Evolutionary conservation across 176 grass and related monocot species (phyloP).

Genomic region (Bromus sterilis): DNA sequence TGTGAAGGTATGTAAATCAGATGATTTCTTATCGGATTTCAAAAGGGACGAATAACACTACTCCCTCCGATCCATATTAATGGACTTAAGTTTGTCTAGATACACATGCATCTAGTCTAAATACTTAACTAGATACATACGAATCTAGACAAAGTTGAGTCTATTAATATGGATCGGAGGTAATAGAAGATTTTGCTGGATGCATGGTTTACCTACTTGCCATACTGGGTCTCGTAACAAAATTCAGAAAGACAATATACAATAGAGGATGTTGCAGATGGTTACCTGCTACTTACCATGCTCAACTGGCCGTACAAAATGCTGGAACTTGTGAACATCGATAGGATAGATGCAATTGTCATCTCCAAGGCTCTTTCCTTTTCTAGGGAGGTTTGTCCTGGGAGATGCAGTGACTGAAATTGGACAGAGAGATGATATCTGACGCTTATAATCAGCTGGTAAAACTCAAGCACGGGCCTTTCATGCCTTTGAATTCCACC

Average conservation of each 20-base stretch:
- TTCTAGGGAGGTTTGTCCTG: background rate
- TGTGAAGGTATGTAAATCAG: background rate
- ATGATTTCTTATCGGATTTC: background rate
- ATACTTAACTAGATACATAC: no score
- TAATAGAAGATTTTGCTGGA: background rate
- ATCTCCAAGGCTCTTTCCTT: background rate
- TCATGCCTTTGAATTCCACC: background rate
- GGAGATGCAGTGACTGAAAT: background rate
- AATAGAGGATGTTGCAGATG: slow-evolving; percentile 11
- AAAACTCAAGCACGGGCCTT: background rate
- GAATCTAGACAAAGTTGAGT: no score
- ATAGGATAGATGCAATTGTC: background rate
- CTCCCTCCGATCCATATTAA: no score
- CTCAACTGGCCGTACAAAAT: background rate
- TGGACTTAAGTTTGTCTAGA: no score
- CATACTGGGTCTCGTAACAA: background rate
- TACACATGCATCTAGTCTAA: no score
- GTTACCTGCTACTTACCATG: background rate
- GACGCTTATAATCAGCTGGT: background rate
- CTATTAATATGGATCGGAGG: no score
- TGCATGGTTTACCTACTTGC: background rate
- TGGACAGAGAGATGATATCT: background rate
- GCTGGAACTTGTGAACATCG: background rate
- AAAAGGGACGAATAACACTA: background rate
- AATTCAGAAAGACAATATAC: background rate